Base-by-base conservation (phyloP, 1,284 basidiomycete genomes). In the Jaminaea rosea region DNA sequence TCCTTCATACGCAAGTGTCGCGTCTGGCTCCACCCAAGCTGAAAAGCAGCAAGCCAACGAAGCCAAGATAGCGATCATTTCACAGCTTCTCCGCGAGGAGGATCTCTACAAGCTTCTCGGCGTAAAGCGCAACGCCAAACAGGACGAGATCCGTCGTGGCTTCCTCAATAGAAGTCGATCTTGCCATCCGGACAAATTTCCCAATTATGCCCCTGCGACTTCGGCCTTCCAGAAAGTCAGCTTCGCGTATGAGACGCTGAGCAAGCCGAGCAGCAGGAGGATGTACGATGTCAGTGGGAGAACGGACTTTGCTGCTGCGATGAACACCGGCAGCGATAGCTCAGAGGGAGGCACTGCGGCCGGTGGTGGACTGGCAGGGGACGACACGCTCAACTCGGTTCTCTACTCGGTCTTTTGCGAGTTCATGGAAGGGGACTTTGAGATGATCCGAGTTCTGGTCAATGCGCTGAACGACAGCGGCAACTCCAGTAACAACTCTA, bases 171-270 rank as follows among this genome's bases (percentile, higher is more conserved):
- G 86, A 39, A 88, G 85, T 69, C 80, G 80, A 63, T 79, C 81
- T 9, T 89, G 87, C 62, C 88, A 89, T 67, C 88, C 87, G 73
- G 87, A 90, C 72, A 90, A 89, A 78, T 88, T 86, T 58, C 86
- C 85, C 7, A 78, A 81, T 60, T 84, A 85, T 66, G 81, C 84
- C 46, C 62, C 69, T 15, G 85, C 87, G 13, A 89, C 87, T 0
- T 77, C 81, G 21, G 88, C 88, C 0, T 90, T 90, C 67, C 88
- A 89, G 72, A 86, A 85, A 64, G 83, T 90, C 1, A 83, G 85
- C 5, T 81, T 88, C 21, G 87, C 87, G 0, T 89, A 89, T 64
- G 81, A 86, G 62, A 82, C 87, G 1, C 80, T 90, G 31, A 84
- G 82, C 62, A 83, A 84, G 52, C 85, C 87, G 0, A 77, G 81